Evolutionary conservation across 192 early-diverging fungal genomes (phyloP).

Genomic region (Rhizoclosmatium globosum): DNA sequence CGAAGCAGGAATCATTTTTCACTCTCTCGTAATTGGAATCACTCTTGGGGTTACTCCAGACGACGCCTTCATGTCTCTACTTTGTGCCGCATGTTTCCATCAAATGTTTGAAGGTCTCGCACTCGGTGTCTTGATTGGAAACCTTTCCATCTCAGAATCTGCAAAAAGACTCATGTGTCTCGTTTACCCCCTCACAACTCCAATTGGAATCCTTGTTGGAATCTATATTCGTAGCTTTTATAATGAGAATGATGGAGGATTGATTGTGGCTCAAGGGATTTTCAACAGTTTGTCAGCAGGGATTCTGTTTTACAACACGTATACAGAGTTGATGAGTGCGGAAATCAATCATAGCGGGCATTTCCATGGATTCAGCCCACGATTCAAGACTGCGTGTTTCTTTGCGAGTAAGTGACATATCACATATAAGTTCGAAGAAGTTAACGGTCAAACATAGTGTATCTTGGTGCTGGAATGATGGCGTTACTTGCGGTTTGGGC

Average conservation of each 20-base stretch:
- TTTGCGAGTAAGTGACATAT: slow-evolving; percentile 31
- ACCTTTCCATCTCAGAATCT: background rate
- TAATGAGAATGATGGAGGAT: slow-evolving; percentile 15
- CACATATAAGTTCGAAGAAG: too few relatives aligned
- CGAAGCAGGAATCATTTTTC: slow-evolving; percentile 54
- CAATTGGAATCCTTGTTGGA: slow-evolving; percentile 80
- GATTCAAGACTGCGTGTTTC: slow-evolving; percentile 62
- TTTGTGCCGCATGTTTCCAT: slow-evolving; percentile 59
- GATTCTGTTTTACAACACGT: slow-evolving; percentile 80
- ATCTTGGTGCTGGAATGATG: slow-evolving; percentile 77
- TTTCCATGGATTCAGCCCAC: slow-evolving; percentile 54
- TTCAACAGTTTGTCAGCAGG: slow-evolving; percentile 81
- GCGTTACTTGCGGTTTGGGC: slow-evolving; percentile 41
- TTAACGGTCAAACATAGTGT: slow-evolving; percentile 41
- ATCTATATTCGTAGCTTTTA: background rate
- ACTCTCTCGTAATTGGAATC: slow-evolving; percentile 51
- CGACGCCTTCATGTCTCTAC: slow-evolving; percentile 46
- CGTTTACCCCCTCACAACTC: slow-evolving; percentile 78
- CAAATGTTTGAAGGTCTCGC: slow-evolving; percentile 54
- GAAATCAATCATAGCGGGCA: slow-evolving; percentile 68
- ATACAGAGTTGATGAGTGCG: slow-evolving; percentile 75
- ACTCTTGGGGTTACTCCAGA: slow-evolving; percentile 43
- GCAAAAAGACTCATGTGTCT: slow-evolving; percentile 28
- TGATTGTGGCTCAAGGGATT: slow-evolving; percentile 77
- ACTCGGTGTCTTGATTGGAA: slow-evolving; percentile 32